A percentile compares a stretch with the other conserved stretches of the same genome.
phyloP scores from a whole-genome alignment of 2,329 filamentous ascomycete species.

The Diaporthe citri region DNA sequence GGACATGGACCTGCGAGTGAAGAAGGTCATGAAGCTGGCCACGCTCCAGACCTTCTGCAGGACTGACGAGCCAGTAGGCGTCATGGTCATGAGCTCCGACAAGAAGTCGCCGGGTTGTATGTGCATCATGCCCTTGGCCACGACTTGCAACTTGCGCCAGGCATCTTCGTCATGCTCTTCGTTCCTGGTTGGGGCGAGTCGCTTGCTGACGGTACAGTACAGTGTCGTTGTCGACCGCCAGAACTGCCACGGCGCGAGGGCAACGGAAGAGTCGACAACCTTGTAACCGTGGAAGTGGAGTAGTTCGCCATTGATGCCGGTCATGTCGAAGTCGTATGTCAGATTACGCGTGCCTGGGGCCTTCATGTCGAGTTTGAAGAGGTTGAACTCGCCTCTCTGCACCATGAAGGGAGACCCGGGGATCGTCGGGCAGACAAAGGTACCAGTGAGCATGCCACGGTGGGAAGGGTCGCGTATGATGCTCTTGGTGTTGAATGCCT shows the following conservation, averaged over 20 bases:
- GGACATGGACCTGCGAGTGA: slow-evolving; percentile 64
- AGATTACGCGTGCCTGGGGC: slow-evolving; percentile 70
- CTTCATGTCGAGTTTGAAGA: slow-evolving; percentile 66
- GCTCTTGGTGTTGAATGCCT: slow-evolving; percentile 64
- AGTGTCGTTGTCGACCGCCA: slow-evolving; percentile 74
- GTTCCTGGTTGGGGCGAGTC: slow-evolving; percentile 43
- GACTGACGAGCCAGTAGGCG: slow-evolving; percentile 61
- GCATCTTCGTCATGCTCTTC: slow-evolving; percentile 52
- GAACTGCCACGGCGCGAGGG: slow-evolving; percentile 67
- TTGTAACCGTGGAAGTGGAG: slow-evolving; percentile 74
- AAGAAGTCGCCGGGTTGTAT: slow-evolving; percentile 67
- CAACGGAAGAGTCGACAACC: slow-evolving; percentile 70
- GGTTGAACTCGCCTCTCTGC: slow-evolving; percentile 66
- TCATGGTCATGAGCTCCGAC: slow-evolving; percentile 67
- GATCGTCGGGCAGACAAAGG: slow-evolving; percentile 68
- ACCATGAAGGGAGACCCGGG: slow-evolving; percentile 72
- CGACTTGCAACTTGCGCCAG: slow-evolving; percentile 56
- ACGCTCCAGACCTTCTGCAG: slow-evolving; percentile 59
- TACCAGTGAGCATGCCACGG: slow-evolving; percentile 68
- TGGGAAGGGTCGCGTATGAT: slow-evolving; percentile 63
- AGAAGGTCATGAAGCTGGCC: slow-evolving; percentile 66
- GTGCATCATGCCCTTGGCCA: slow-evolving; percentile 72
- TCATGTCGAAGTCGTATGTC: slow-evolving; percentile 73
- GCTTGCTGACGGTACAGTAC: slow-evolving; percentile 69
- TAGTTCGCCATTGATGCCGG: slow-evolving; percentile 62